Percentiles rank a stretch among this genome's conserved stretches.
Conservation (phyloP, 805 yeast genomes). For the Saturnispora serradocipensis region DNA sequence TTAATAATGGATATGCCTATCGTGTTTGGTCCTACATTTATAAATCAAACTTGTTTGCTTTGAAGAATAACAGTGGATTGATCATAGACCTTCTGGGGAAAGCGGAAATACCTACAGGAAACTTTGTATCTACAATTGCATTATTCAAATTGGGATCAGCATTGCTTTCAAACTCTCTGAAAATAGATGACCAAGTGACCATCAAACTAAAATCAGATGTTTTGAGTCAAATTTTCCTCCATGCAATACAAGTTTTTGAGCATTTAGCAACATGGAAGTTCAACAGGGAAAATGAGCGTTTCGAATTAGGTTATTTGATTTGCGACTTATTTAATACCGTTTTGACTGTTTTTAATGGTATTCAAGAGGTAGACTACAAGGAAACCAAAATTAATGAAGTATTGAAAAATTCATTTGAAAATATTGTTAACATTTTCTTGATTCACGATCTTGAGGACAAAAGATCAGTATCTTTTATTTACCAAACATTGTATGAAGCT, state of each 20-base stretch:
- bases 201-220: conserved; percentile 42
- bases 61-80: conserved; percentile 55
- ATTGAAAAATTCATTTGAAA: conserved; percentile 41
- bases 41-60: conserved; percentile 55
- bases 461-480: conserved; percentile 47
- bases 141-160: conserved; percentile 46
- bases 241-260: conserved; percentile 63
- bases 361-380: conserved; percentile 33
- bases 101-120: conserved; percentile 61
- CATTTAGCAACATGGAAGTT: conserved; percentile 67
- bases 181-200: conserved; percentile 30
- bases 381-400: conserved; percentile 38
- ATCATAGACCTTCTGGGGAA: conserved; percentile 56
- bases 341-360: conserved; percentile 44
- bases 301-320: conserved; percentile 49
- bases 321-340: conserved; percentile 48
- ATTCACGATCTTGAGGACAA: conserved; percentile 39
- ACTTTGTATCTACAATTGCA: conserved; percentile 53
- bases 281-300: conserved; percentile 43
- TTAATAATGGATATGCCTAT: conserved; percentile 41
- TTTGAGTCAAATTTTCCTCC: conserved; percentile 43
- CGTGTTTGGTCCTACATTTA: conserved; percentile 75
- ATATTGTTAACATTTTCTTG: conserved; percentile 49
- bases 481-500: conserved; percentile 40
- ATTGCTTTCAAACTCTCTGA: conserved; percentile 43